phyloP scores from a whole-genome alignment of 441 rosid genomes.

The Mallotus japonicus region DNA sequence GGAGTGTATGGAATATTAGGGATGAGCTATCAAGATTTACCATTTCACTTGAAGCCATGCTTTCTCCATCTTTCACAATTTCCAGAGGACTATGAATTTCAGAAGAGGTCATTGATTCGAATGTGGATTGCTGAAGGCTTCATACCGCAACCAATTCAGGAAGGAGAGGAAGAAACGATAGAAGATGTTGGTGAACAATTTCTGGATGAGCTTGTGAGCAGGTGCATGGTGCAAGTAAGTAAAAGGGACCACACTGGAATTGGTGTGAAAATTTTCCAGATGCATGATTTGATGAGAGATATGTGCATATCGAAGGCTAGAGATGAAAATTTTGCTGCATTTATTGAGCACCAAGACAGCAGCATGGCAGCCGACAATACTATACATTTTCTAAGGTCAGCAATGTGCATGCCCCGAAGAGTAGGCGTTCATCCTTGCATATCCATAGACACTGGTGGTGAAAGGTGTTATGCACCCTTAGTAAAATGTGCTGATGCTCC shows the following conservation, averaged over 20 bases:
- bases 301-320: conserved; percentile 30
- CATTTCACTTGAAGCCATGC: conserved; percentile 27
- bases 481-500: not conserved
- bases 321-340: conserved; percentile 10
- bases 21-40: conserved; percentile 29
- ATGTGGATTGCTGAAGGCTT: conserved; percentile 35
- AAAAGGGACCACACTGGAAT: conserved; percentile 15
- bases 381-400: too few species aligned
- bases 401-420: not conserved
- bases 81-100: conserved; percentile 25
- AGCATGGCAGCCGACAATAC: too few species aligned
- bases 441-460: too few species aligned
- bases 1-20: conserved; percentile 17
- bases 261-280: conserved; percentile 22
- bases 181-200: conserved; percentile 36
- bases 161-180: conserved; percentile 6
- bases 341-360: not conserved
- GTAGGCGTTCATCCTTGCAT: not conserved
- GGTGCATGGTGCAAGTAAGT: conserved; percentile 37
- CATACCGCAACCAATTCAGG: conserved; percentile 4
- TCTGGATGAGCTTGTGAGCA: conserved; percentile 30
- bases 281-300: conserved; percentile 42
- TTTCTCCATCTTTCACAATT: conserved; percentile 38
- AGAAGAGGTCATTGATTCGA: conserved; percentile 7
- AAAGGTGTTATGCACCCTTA: not conserved